phyloP scores from a whole-genome alignment of 2,329 filamentous ascomycete genomes.

The Myriosclerotinia duriaeana region DNA sequence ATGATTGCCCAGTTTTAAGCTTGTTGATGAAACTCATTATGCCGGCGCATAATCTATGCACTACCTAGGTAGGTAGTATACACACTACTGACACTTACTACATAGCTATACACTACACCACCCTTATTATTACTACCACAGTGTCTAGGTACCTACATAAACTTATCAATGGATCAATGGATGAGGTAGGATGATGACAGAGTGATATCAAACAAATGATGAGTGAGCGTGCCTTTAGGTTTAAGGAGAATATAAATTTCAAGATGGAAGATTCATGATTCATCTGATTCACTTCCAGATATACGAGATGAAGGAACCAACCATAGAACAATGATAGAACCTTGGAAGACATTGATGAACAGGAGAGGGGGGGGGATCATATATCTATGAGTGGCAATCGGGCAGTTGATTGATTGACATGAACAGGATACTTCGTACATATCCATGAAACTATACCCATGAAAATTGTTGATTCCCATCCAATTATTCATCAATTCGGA shows the following conservation, averaged over 20 bases:
- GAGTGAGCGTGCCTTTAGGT: neutral
- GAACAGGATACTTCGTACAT: neutral
- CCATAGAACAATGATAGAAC: neutral
- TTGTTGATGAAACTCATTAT: slow-evolving; percentile 22
- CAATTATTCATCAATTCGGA: neutral
- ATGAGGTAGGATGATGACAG: no score
- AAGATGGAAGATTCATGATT: neutral
- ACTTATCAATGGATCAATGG: no score
- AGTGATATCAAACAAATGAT: neutral
- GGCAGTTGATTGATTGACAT: neutral
- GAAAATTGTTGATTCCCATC: neutral
- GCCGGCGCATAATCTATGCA: slow-evolving; percentile 6
- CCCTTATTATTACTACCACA: no score
- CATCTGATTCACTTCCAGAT: neutral
- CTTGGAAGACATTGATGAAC: neutral
- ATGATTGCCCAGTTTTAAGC: neutral
- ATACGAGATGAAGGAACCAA: neutral
- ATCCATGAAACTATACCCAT: slow-evolving; percentile 3
- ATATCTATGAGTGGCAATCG: slow-evolving; percentile 8
- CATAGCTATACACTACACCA: no score
- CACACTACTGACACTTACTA: neutral
- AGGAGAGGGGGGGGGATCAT: neutral
- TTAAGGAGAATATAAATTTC: neutral
- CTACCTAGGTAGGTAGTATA: neutral
- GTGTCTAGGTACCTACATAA: no score